Base-by-base conservation (phyloP, 176 grass and related monocot genomes). In the Carex pumila region DNA sequence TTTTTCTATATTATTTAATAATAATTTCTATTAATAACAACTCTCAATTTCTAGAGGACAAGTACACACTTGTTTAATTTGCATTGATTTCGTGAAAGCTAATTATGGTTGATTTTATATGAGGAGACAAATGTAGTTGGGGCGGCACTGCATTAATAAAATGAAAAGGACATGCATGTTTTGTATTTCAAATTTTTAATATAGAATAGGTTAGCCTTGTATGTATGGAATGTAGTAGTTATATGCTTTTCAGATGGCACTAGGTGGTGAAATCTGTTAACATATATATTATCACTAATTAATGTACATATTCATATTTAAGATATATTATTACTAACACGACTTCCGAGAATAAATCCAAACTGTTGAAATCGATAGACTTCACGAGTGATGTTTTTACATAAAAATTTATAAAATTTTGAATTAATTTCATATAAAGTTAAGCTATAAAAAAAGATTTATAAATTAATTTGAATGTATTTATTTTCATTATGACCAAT, bases 41-140 rank as follows among this genome's bases (percentile, higher is more conserved):
- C 5, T 39, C 37, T 39, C 0, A 6, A 39, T 39, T 39, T 39
- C 4, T 39, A 39, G 37, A 39, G 37, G 37, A 39, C 37, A 54
- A 56, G 25, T 29, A 15, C 15, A 64, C 12, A 65, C 34, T 82
- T 83, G 59, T 63, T 76, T 82, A 82, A 52, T 50, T 11, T 74
- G 3, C 12, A 5, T 66, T 67, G 61, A 67, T 82, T 82, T 66
- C 41, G 67, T 63, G 1, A 65, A 82, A 66, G 22, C 36, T 10
- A 31, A 17, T 30, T 50, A 15, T 66, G 11, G 43, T 64, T 67
- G 57, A 22, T 67, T 83, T 83, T 50, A 83, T 53, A 83, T 83
- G 61, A 67, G 80, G 80, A 83, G 80, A 83, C 80, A 83, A 55
- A 83, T 52, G 21, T 66, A 67, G 43, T 52, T 83, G 80, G 62